Base-by-base conservation (phyloP, 495 filamentous ascomycete genomes). In the Tuber umbilicatum region DNA sequence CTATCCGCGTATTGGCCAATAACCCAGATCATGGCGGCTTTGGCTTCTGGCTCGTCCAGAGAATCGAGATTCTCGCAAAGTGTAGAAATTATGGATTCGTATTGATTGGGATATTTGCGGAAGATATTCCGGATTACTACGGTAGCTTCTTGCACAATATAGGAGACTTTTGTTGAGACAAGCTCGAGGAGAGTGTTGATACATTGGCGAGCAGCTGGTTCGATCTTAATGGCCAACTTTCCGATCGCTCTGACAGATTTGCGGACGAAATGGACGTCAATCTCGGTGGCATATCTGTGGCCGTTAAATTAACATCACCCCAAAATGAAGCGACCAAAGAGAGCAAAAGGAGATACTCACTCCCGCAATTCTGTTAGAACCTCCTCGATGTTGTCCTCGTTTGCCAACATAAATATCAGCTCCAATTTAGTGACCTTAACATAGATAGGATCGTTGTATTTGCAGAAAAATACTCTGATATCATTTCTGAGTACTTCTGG, bases 371-470 rank as follows among this genome's bases (percentile, higher is more conserved):
- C 95, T 43, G 96, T 95, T 70, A 99, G 83, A 2, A 99, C 96
- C 79, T 98, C 92, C 43, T 92, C 90, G 76, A 99, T 98, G 83
- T 99, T 99, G 76, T 92, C 92, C 83, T 97, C 94, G 37, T 90
- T 97, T 19, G 95, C 96, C 71, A 99, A 87, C 95, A 98, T 99
- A 85, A 98, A 98, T 81, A 99, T 98, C 74, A 99, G 87, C 83
- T 99, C 95, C 70, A 99, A 88, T 84, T 99, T 99, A 19, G 96
- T 98, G 78, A 99, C 95, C 84, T 99, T 99, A 85, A 99, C 95
- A 81, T 99, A 99, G 73, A 98, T 98, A 0, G 96, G 95, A 81
- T 99, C 95, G 79, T 99, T 99, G 85, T 99, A 99, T 87, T 99
- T 99, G 88, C 95, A 99, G 84, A 99, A 99, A 85, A 99, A 99